Base-by-base conservation (phyloP, 75 land plant genomes). In the Pinus albicaulis region DNA sequence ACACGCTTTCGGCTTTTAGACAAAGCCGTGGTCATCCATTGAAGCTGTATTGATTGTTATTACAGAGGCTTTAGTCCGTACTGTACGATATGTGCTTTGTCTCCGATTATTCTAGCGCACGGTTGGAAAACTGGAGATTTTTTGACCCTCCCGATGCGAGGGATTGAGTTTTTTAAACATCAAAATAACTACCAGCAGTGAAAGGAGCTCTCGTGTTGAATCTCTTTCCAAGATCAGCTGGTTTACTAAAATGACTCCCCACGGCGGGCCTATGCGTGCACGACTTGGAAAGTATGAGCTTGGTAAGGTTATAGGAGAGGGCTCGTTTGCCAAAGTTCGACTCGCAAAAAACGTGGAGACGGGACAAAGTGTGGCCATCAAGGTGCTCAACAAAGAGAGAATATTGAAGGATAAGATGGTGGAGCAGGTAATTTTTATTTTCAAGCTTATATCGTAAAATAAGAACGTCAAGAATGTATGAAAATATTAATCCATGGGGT, bases 291-390 rank as follows among this genome's bases (percentile, higher is more conserved):
- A 84, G 41, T 84, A 84, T 82, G 84, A 84, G 34, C 79, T 84
- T n/a, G 86, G 86, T 15, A 65, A 73, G 19, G 77, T 79, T 15
- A 73, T 84, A 59, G 86, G 86, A 31, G 84, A 84, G 74, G 86
- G 86, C 22, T 82, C 86, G 23, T 84, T 84, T 63, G 86, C 86
- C 70, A 84, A 84, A 57, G 86, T 84, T n/a, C 76, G 77, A 75
- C 55, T 82, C 44, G 86, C 84, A 6, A 76, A 58, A 75, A 76
- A 84, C 41, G 16, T 65, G 56, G 79, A 84, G 70, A 84, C 86
- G 15, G 86, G 86, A 14, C 38, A 75, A 38, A 73, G 44, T 55
- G 75, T 84, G 7, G 86, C 86, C 74, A 77, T 84, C 24, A 84
- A 84, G 55, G 73, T 84, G 36, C 25, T 84, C 59, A 76, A 84